Conservation (phyloP, 129 eudicot species). For the Artemisia annua region DNA sequence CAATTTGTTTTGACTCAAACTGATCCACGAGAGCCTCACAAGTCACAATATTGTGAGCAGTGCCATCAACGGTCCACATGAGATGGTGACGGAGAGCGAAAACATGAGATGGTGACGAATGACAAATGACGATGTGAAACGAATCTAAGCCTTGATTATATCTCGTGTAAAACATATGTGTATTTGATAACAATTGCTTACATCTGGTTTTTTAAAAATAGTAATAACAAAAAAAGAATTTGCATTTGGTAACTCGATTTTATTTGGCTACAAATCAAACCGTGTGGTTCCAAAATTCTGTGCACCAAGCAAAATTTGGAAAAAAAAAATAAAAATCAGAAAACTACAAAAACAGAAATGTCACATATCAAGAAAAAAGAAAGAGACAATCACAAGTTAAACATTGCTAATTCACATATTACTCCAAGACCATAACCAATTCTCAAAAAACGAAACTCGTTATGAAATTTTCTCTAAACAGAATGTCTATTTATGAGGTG, state of each 20-base stretch:
- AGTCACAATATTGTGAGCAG: background rate
- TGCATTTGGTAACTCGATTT: no score
- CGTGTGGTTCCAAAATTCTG: background rate
- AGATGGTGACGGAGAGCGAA: background rate
- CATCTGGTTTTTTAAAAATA: no score
- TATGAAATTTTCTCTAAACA: background rate
- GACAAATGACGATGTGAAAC: no score
- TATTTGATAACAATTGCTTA: no score
- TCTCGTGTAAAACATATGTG: no score
- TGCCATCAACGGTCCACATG: background rate
- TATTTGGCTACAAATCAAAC: background rate
- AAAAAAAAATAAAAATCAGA: background rate
- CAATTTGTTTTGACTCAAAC: background rate
- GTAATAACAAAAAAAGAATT: no score
- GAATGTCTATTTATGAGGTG: no score
- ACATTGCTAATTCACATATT: slow-evolving; percentile 8
- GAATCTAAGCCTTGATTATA: no score
- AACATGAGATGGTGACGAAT: no score
- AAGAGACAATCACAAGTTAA: background rate
- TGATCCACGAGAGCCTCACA: background rate
- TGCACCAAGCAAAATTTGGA: slow-evolving; percentile 3
- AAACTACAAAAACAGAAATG: slow-evolving; percentile 9
- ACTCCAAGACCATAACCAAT: background rate
- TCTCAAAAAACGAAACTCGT: slow-evolving; percentile 12
- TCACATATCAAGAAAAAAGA: background rate